A percentile compares a stretch with the other conserved stretches of the same genome.
These are phyloP conservation scores for Colletotrichum sp. DNA, from an alignment of 2,329 filamentous ascomycete genomes.

Conservation along the genomic window DNA sequence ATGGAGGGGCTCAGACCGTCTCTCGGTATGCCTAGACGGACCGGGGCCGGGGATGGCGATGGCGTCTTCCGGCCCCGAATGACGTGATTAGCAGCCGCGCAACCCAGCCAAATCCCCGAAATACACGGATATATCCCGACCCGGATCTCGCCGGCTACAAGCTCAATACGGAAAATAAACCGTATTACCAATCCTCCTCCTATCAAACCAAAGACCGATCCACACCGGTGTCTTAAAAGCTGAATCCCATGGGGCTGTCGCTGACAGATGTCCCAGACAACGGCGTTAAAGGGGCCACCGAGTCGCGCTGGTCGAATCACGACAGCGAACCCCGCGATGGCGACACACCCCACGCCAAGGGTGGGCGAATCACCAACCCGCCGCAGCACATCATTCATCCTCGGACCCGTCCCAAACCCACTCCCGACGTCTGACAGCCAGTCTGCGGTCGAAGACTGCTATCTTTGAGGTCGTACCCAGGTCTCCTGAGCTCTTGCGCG, in stretches of 20 bases:
- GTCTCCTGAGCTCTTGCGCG: not conserved
- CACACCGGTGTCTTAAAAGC: not conserved
- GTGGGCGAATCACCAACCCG: conserved; percentile 12
- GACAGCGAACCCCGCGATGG: conserved; percentile 21
- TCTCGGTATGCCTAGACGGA: not conserved
- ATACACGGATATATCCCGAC: not conserved
- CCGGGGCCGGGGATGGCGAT: not conserved
- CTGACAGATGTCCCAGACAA: not conserved
- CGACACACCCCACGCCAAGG: conserved; percentile 20
- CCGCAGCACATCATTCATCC: conserved; percentile 15
- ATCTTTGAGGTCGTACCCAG: not conserved
- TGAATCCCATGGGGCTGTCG: not conserved
- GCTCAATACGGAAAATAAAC: not conserved
- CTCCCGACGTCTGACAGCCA: not conserved
- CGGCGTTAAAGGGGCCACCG: not conserved
- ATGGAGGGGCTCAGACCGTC: not conserved
- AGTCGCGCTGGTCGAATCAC: conserved; percentile 12
- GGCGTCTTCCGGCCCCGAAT: not conserved
- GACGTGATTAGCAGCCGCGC: not conserved
- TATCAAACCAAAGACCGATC: not conserved
- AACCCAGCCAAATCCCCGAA: not conserved
- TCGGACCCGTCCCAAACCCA: not conserved
- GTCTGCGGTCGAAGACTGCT: not conserved
- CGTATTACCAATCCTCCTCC: not conserved
- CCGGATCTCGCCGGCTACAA: not conserved